Base-by-base conservation (phyloP, 2,329 filamentous ascomycete species). In the Penicillium freii region DNA sequence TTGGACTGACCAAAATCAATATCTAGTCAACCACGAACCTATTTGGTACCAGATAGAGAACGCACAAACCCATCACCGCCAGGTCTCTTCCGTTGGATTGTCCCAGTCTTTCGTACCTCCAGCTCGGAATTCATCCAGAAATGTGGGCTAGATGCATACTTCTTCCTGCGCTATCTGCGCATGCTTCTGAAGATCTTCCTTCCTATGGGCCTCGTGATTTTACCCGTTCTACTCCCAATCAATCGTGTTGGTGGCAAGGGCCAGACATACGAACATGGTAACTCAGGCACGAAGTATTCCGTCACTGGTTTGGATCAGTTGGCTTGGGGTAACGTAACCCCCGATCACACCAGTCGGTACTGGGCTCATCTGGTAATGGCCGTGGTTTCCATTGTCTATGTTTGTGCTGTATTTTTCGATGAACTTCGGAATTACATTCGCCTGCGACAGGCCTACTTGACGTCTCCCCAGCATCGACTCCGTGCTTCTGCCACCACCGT, bases 401-500 rank as follows among this genome's bases (percentile, higher is more conserved):
- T 96, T 13, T 95, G 92, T 72, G 88, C 85, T 54, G 87, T 97
- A 45, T 90, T 95, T 70, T 97, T 94, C 67, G 82, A 88, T 61
- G 94, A 97, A 69, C 77, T 99, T 51, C 82, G 87, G 46, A 87
- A 92, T 11, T 99, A 96, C 71, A 89, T 97, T 73, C 92, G 95
- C 65, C 84, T 99, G 49, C 89, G 94, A 61, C 94, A 99, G 74
- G 91, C 95, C 53, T 96, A 95, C 68, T 81, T 99, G 56, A 97
- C 94, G 0, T 94, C 92, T 54, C 93, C 94, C 3, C 91, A 97
- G 73, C 94, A 99, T 75, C 90, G 94, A 21, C 83, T 99, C 19
- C 86, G 91, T 45, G 94, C 94, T 19, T 97, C 93, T 17, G 93
- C 94, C 2, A 99, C 93, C 6, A 99, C 94, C 0, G 93, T 99